Conservation (phyloP, 2,329 filamentous ascomycete genomes). For the Cordyceps fumosorosea region DNA sequence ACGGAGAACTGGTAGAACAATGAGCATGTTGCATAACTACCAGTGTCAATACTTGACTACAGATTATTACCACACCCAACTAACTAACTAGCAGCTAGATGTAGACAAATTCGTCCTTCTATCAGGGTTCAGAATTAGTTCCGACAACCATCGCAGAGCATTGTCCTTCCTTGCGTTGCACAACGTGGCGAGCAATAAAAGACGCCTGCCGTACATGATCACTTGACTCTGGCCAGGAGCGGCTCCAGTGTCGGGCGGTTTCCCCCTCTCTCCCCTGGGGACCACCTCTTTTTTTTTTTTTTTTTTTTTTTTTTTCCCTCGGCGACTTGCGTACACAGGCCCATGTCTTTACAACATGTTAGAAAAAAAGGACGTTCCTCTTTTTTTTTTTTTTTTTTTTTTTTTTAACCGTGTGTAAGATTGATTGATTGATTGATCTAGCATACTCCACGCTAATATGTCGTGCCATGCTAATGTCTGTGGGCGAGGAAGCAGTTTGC, state of each 20-base stretch:
- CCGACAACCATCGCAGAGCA: not conserved
- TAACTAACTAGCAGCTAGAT: not conserved
- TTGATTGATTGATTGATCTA: conserved; percentile 7
- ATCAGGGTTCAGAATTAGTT: not conserved
- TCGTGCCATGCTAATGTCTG: not conserved
- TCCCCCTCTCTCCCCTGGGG: not conserved
- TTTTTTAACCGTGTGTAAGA: not conserved
- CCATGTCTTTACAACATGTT: too few species aligned
- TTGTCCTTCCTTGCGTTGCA: not conserved
- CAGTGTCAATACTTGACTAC: too few species aligned
- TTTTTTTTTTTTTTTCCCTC: too few species aligned
- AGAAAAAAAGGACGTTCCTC: too few species aligned
- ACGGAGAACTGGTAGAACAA: not conserved
- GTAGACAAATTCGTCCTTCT: not conserved
- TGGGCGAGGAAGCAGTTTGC: not conserved
- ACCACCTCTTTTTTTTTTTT: not conserved
- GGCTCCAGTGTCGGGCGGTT: not conserved
- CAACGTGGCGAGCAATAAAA: not conserved
- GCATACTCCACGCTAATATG: not conserved
- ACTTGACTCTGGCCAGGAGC: not conserved
- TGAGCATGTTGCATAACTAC: not conserved
- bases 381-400: not conserved
- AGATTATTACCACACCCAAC: too few species aligned
- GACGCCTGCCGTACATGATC: not conserved
- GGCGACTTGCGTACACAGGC: too few species aligned